phyloP scores from a whole-genome alignment of 805 yeast species.

The fission yeast (Schizosaccharomyces pombe) region DNA sequence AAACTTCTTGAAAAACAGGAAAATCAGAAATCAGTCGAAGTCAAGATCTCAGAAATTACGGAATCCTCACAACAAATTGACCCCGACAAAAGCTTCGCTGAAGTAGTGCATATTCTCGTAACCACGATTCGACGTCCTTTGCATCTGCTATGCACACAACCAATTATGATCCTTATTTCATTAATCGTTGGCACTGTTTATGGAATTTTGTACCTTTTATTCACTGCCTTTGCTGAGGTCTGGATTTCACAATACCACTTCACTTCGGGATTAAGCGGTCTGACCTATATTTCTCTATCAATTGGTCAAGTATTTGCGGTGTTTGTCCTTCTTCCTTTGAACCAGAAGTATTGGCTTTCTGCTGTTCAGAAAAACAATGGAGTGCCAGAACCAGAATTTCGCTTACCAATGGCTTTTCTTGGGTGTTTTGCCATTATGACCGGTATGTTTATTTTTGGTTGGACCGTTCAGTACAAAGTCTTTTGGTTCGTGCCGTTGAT shows the following conservation, averaged over 20 bases:
- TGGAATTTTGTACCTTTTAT: background rate
- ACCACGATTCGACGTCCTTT: background rate
- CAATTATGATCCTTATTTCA: slow-evolving; percentile 1
- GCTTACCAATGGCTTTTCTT: slow-evolving; percentile 40
- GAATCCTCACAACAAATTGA: no score
- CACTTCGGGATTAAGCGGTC: slow-evolving; percentile 21
- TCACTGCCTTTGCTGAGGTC: slow-evolving; percentile 30
- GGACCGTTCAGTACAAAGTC: slow-evolving; percentile 34
- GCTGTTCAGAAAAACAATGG: slow-evolving; percentile 16
- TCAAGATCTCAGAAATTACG: no score
- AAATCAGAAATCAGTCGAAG: no score
- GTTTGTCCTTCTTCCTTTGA: background rate
- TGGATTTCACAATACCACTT: background rate
- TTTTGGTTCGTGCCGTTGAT: slow-evolving; percentile 41
- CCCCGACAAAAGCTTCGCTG: background rate
- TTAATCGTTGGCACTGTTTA: background rate
- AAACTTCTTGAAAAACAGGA: slow-evolving; percentile 18
- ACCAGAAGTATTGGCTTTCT: background rate
- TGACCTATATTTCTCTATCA: slow-evolving; percentile 35
- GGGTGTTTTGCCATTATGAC: slow-evolving; percentile 31
- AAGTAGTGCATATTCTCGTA: background rate
- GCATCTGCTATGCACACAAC: background rate
- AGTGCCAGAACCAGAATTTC: slow-evolving; percentile 37
- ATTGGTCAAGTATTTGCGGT: slow-evolving; percentile 31
- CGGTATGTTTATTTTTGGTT: slow-evolving; percentile 45